Base-by-base conservation (phyloP, 495 filamentous ascomycete genomes). In the Penicillium canariense region DNA sequence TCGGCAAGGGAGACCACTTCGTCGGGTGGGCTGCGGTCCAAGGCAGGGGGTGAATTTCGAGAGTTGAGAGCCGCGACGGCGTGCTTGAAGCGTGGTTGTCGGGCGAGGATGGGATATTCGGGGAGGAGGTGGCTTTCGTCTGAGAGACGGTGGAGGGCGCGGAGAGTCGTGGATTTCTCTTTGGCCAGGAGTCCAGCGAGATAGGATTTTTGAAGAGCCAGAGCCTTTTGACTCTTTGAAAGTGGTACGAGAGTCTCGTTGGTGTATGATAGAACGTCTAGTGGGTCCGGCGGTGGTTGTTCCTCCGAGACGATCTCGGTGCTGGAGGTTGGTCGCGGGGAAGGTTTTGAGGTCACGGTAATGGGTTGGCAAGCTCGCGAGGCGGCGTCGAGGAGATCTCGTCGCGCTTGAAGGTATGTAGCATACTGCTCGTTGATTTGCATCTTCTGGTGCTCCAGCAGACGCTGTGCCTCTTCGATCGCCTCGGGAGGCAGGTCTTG, bases 51-150 rank as follows among this genome's bases (percentile, higher is more conserved):
- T 42, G 46, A 46, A 45, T 50, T 52, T 22, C 73, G 65, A 6
- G 65, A 58, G 20, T 52, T 63, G 3, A 76, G 59, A 5, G 67
- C 64, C 10, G 68, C 65, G 3, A 70, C 62, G n/a, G 68, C 66
- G 32, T 74, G 67, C 52, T 74, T 75, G 63, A 76, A 74, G n/a
- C 70, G 72, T 9, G 70, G 60, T 49, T 77, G 76, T 12, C 64
- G 68, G 15, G 72, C 68, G 1, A 78, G 73, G 39, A 82, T 64
- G 1, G 86, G 84, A 50, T 87, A 83, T 34, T 79, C 75, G 0
- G 81, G 84, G 1, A 89, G 77, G 4, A 90, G 74, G 50, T 88
- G 85, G 59, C 84, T 88, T 56, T 90, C 87, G 30, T 89, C 83
- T 11, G 77, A 75, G 1, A 89, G 68, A 28, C 83, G 85, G 44